These are phyloP conservation scores for Scenedesmus sp. DNA, from an alignment of 163 green algal genomes.

Conservation along the genomic window DNA sequence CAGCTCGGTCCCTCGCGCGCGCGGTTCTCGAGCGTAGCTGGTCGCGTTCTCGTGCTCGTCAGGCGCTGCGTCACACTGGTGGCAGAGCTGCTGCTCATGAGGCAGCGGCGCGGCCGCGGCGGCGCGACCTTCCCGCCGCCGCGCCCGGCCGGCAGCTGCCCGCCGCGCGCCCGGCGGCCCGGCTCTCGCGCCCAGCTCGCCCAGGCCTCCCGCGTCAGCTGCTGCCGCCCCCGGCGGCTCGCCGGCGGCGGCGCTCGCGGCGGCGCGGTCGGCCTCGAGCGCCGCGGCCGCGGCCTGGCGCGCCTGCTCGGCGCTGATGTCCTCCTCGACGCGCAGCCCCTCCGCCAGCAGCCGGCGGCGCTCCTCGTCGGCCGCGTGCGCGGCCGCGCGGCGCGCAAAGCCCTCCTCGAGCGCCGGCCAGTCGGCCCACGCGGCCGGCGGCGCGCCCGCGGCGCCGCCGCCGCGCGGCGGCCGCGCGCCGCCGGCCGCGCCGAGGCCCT, in stretches of 20 bases:
- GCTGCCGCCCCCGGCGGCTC: background rate
- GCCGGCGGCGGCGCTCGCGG: background rate
- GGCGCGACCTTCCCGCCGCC: too few relatives aligned
- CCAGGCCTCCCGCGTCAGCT: background rate
- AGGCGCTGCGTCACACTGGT: too few relatives aligned
- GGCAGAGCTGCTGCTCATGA: too few relatives aligned
- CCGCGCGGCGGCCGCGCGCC: too few relatives aligned
- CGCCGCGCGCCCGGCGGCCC: too few relatives aligned
- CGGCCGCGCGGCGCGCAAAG: constrained; percentile 31
- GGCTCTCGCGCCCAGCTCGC: too few relatives aligned
- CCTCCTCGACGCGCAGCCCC: constrained; percentile 28
- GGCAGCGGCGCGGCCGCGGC: too few relatives aligned
- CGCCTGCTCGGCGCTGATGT: constrained; percentile 34
- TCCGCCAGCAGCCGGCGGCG: constrained; percentile 25
- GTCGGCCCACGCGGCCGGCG: constrained; percentile 17
- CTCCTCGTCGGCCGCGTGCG: constrained; percentile 36
- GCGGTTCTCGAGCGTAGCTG: too few relatives aligned
- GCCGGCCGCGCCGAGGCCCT: constrained; percentile 21
- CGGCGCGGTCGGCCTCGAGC: background rate
- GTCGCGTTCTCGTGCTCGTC: too few relatives aligned
- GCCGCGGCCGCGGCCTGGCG: constrained; percentile 23
- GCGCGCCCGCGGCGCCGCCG: background rate
- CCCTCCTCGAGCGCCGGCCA: constrained; percentile 10
- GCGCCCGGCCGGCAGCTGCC: too few relatives aligned
- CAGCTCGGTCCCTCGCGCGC: too few relatives aligned